Base-by-base conservation (phyloP, 208 protist species). In the Trypanosoma scelopori region DNA sequence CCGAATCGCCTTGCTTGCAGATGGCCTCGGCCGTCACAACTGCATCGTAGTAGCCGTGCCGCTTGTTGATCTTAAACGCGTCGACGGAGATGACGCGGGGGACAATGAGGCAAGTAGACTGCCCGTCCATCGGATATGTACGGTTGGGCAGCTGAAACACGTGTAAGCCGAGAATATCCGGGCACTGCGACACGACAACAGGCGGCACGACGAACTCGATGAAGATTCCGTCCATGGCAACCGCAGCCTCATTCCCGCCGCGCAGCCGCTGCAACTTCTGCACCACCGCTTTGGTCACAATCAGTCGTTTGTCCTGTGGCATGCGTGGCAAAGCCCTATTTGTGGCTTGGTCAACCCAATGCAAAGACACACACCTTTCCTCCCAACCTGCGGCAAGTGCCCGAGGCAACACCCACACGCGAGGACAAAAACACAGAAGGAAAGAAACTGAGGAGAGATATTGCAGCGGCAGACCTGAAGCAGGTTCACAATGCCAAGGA, bases 301-400 rank as follows among this genome's bases (percentile, higher is more conserved):
- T 89, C 6, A 95, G 74, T 5, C 89, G 79, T 62, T 95, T 95
- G 59, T 95, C 89, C 60, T 95, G 85, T 23, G 89, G 89, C 89
- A 95, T 95, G 15, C 12, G n/a, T 22, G 6, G 16, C 43, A n/a
- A 2, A 47, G 11, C 59, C 25, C 12, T 66, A 23, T 58, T 20
- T 27, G 23, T 45, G 0, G 22, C 32, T 58, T 0, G 13, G 32
- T 55, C n/a, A 39, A 22, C 13, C 20, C 49, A 28, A 62, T n/a
- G 6, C 32, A 42, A 16, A 39, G 37, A 46, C 22, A 25, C 22
- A 25, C 32, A 27, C 5, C 18, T 16, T 43, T 50, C 18, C 9
- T 37, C 32, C 32, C 5, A 37, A 9, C 32, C 3, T 9, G 47
- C 27, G 20, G 22, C 63, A 41, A 32, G 67, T 43, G 65, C 47